A percentile compares a stretch with the other conserved stretches of the same genome.
phyloP scores from a whole-genome alignment of 2,329 filamentous ascomycete species.

The Neonectria ditissima region DNA sequence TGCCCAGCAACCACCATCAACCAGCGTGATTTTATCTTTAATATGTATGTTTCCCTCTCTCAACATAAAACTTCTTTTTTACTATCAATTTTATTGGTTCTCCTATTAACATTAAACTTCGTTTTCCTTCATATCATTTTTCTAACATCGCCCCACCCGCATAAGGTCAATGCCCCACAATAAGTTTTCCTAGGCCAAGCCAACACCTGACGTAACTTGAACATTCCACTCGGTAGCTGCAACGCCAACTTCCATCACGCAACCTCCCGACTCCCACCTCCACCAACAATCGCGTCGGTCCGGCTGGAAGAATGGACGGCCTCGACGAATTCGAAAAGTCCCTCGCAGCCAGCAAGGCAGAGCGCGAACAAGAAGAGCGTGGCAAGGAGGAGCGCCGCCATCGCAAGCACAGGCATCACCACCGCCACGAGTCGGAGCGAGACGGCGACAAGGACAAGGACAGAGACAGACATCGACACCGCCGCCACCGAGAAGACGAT shows the following conservation, averaged over 20 bases:
- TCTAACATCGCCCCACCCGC: too few relatives aligned
- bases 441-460: constrained; percentile 46
- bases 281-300: not conserved
- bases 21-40: too few relatives aligned
- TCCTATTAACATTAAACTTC: too few relatives aligned
- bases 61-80: too few relatives aligned
- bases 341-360: constrained; percentile 73
- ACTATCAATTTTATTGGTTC: too few relatives aligned
- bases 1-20: too few relatives aligned
- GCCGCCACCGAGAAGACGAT: constrained; percentile 52
- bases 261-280: not conserved
- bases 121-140: too few relatives aligned
- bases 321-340: constrained; percentile 82
- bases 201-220: constrained; percentile 4
- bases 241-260: not conserved
- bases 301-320: constrained; percentile 63
- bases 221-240: not conserved
- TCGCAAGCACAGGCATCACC: constrained; percentile 59
- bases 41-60: too few relatives aligned
- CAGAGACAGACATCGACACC: constrained; percentile 47
- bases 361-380: constrained; percentile 61
- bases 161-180: constrained; percentile 21
- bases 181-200: constrained; percentile 6
- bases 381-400: constrained; percentile 58
- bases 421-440: constrained; percentile 54